Percentiles rank a stretch among this genome's conserved stretches.
phyloP scores from a whole-genome alignment of 2,329 filamentous ascomycete genomes.

The Cordyceps javanica region DNA sequence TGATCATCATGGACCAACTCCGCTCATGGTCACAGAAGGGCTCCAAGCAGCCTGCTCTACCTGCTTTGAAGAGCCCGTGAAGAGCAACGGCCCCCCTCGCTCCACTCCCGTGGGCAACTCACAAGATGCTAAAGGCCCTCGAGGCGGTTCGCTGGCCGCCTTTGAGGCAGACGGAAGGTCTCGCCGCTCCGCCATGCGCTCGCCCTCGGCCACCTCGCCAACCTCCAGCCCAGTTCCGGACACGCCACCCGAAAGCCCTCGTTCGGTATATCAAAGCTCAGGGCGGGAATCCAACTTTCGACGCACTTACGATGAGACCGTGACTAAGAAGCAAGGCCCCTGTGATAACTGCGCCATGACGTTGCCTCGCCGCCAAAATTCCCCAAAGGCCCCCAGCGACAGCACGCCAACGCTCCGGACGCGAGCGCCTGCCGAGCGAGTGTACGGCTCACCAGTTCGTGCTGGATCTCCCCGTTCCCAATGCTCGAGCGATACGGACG shows the following conservation, averaged over 20 bases:
- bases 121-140: slow-evolving; percentile 38
- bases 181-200: slow-evolving; percentile 31
- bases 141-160: slow-evolving; percentile 37
- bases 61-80: slow-evolving; percentile 43
- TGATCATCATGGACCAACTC: slow-evolving; percentile 63
- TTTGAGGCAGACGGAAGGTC: slow-evolving; percentile 40
- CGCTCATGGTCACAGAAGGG: slow-evolving; percentile 64
- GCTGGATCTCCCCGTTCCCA: slow-evolving; percentile 48
- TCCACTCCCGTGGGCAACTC: slow-evolving; percentile 33
- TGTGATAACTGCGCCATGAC: slow-evolving; percentile 66
- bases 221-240: slow-evolving; percentile 41
- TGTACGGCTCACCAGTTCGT: slow-evolving; percentile 43
- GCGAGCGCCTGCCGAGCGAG: slow-evolving; percentile 52
- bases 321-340: slow-evolving; percentile 55
- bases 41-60: slow-evolving; percentile 53
- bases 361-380: slow-evolving; percentile 39
- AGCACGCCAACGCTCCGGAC: slow-evolving; percentile 54
- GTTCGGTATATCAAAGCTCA: slow-evolving; percentile 31
- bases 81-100: slow-evolving; percentile 31
- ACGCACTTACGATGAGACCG: slow-evolving; percentile 59
- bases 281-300: slow-evolving; percentile 55
- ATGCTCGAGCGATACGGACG: slow-evolving; percentile 45
- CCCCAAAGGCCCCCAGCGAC: slow-evolving; percentile 21
- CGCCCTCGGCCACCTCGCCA: slow-evolving; percentile 23
- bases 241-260: slow-evolving; percentile 53